phyloP scores from a whole-genome alignment of 768 basidiomycete species.

The Amanita phalloides region DNA sequence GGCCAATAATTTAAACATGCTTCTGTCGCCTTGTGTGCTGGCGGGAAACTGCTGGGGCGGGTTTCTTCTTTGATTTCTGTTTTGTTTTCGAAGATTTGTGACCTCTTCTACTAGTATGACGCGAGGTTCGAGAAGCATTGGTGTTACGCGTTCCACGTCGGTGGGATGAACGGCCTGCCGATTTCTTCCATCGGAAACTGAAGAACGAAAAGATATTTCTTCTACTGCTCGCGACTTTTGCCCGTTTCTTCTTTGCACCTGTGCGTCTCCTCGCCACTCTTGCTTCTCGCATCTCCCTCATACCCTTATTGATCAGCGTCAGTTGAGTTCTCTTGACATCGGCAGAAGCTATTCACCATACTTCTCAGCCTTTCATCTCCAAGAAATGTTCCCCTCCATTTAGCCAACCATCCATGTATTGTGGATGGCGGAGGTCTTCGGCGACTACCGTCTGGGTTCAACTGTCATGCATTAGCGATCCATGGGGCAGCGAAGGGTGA shows the following conservation, averaged over 20 bases:
- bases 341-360: conserved; percentile 21
- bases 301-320: conserved; percentile 30
- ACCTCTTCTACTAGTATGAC: background rate
- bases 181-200: conserved; percentile 10
- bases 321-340: background rate
- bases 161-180: conserved; percentile 4
- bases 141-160: background rate
- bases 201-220: conserved; percentile 15
- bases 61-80: background rate
- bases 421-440: conserved; percentile 41
- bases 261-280: conserved; percentile 14
- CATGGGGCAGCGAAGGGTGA: conserved; percentile 4
- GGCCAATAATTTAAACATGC: background rate
- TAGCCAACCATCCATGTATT: conserved; percentile 73
- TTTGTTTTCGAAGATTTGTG: background rate
- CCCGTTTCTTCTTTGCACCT: conserved; percentile 12
- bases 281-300: conserved; percentile 61
- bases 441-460: conserved; percentile 31
- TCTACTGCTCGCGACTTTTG: conserved; percentile 8
- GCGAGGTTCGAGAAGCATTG: background rate
- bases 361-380: conserved; percentile 50
- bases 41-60: background rate
- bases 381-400: conserved; percentile 60
- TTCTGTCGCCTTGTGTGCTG: background rate
- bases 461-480: conserved; percentile 16